Conservation (phyloP, 192 early-diverging fungal species). For the Coemansia sp. region DNA sequence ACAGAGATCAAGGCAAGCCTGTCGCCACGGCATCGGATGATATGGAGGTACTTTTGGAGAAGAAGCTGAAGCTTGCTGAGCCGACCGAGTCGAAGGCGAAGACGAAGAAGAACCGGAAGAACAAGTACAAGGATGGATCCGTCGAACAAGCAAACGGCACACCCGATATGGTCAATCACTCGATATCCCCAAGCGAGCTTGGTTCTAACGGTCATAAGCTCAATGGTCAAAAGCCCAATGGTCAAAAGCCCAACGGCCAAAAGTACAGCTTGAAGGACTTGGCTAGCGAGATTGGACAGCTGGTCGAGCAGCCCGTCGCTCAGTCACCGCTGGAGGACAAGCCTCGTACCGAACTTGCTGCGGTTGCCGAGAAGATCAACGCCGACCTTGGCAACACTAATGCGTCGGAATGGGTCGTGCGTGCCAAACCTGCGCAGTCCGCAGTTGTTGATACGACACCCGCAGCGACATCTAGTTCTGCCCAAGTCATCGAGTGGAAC, state of each 20-base stretch:
- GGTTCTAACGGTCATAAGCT: too few species aligned
- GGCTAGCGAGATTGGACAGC: neutral
- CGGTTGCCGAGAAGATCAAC: constrained; percentile 8
- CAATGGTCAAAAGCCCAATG: neutral
- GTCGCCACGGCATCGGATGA: constrained; percentile 25
- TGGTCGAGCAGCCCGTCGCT: neutral
- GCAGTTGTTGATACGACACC: neutral
- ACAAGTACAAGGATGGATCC: constrained; percentile 33
- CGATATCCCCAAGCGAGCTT: neutral
- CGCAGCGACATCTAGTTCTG: constrained; percentile 2
- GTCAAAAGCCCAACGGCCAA: neutral
- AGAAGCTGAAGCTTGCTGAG: constrained; percentile 6
- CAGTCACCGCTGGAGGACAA: neutral
- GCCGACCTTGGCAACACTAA: constrained; percentile 5
- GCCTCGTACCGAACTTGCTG: neutral
- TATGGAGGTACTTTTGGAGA: constrained; percentile 35
- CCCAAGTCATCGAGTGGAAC: constrained; percentile 43
- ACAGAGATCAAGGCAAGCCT: neutral
- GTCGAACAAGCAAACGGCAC: constrained; percentile 6
- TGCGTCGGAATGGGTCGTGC: constrained; percentile 40
- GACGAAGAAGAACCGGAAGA: constrained; percentile 46
- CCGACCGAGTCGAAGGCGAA: neutral
- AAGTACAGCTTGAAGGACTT: constrained; percentile 9
- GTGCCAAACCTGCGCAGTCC: constrained; percentile 10
- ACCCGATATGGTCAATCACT: neutral